Evolutionary conservation across 2,329 filamentous ascomycete species (phyloP), one percentile per base, ranked within the genome.

Genomic region (Neospermospora avenae): DNA sequence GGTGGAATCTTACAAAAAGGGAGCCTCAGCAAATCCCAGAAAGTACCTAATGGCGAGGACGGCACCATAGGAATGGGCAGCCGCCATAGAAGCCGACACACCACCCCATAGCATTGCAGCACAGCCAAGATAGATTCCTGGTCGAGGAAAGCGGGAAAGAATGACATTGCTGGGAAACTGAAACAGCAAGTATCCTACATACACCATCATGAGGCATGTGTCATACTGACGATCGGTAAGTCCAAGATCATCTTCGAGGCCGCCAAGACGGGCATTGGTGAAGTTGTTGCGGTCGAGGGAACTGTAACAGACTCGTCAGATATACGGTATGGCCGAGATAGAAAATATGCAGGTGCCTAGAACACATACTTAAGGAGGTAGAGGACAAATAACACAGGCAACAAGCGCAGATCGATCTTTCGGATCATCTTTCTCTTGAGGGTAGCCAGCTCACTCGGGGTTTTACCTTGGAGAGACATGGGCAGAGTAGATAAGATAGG

Each of bases 1-100:
- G 3, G 14, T 18, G 3, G 18, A 2, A 44, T 44, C 49, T 41
- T 34, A 54, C 24, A 82, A 81, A 63, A 78, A 81, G 0, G 79
- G 80, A 0, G 68, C 63, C 58, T 71, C 69, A 44, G 67, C 63
- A 39, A 67, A 66, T 3, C 69, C 69, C 2, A 71, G 48, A 22
- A 74, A 71, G 57, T 71, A 70, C 8, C 73, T 63, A 13, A 66
- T 44, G 4, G 66, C 66, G 11, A 68, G 58, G 1, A 71, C 48
- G 2, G 61, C 61, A 18, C 57, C 54, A 53, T 63, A 72, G 44
- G 66, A 68, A 1, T 63, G 55, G 2, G 74, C 70, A 3, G 74
- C 73, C 0, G 77, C 78, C 24, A 81, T 82, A 14, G 78, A 75
- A 1, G 70, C 70, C 0, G 74, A 77, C 10, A 77, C 71, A 3